Percentiles rank a stretch among this genome's conserved stretches.
These are phyloP conservation scores for Bisporella sp. DNA, from an alignment of 2,329 filamentous ascomycete genomes.

Conservation along the genomic window DNA sequence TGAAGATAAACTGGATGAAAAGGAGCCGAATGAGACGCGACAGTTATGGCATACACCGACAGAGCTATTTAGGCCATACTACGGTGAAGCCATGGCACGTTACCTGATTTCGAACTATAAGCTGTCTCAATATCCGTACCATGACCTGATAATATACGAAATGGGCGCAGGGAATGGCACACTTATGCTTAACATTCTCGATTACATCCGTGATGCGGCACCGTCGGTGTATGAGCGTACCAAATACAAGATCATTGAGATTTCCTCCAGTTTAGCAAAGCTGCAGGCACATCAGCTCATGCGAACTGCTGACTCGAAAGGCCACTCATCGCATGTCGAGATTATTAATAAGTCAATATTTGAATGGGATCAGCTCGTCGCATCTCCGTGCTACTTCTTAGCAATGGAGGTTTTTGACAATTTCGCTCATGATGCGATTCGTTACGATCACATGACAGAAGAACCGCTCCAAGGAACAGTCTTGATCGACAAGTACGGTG, in stretches of 20 bases:
- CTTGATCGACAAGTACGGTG: slow-evolving; percentile 74
- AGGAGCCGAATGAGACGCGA: slow-evolving; percentile 60
- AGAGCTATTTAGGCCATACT: slow-evolving; percentile 92
- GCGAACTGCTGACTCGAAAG: slow-evolving; percentile 58
- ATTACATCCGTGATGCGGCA: slow-evolving; percentile 86
- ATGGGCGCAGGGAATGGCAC: slow-evolving; percentile 97
- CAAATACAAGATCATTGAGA: slow-evolving; percentile 93
- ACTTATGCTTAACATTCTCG: slow-evolving; percentile 94
- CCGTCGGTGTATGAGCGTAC: slow-evolving; percentile 92
- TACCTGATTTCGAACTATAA: slow-evolving; percentile 96
- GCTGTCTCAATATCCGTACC: slow-evolving; percentile 86
- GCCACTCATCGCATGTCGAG: slow-evolving; percentile 79
- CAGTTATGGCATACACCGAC: slow-evolving; percentile 99
- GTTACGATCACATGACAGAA: slow-evolving; percentile 79
- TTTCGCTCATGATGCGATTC: slow-evolving; percentile 89
- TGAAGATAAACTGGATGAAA: slow-evolving; percentile 76
- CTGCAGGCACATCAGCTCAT: slow-evolving; percentile 69
- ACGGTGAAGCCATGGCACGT: slow-evolving; percentile 93
- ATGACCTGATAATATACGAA: slow-evolving; percentile 96
- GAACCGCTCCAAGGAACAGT: slow-evolving; percentile 83
- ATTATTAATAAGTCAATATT: slow-evolving; percentile 95
- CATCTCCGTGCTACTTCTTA: slow-evolving; percentile 92
- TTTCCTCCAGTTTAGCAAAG: slow-evolving; percentile 72
- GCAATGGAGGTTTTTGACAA: slow-evolving; percentile 99
- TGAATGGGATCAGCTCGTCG: slow-evolving; percentile 84